Evolutionary conservation across 768 basidiomycete species (phyloP).

Genomic region (Inosperma sp.): DNA sequence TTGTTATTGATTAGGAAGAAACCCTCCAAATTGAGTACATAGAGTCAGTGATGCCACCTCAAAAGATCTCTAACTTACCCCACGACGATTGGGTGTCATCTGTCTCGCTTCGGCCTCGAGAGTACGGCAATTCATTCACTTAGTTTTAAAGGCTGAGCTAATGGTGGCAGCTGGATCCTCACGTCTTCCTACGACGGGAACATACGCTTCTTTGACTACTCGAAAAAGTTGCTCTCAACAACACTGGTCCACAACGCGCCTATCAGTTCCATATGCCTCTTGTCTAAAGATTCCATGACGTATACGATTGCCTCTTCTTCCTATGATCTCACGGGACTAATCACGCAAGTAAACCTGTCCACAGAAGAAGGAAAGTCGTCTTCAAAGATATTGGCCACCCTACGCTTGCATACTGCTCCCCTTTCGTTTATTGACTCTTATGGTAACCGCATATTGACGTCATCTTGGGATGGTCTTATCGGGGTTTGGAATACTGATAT

Average conservation of each 20-base stretch:
- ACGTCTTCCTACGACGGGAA: conserved; percentile 80
- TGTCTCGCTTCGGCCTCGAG: conserved; percentile 55
- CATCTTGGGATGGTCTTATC: conserved; percentile 84
- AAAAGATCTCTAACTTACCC: conserved; percentile 71
- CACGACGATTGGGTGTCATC: conserved; percentile 95
- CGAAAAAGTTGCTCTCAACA: conserved; percentile 51
- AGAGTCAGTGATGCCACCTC: conserved; percentile 82
- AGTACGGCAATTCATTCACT: conserved; percentile 33
- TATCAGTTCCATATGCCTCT: conserved; percentile 57
- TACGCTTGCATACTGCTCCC: conserved; percentile 80
- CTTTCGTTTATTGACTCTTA: conserved; percentile 67
- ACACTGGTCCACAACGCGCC: conserved; percentile 57
- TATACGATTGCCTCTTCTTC: conserved; percentile 62
- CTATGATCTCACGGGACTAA: conserved; percentile 70
- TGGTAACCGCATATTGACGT: conserved; percentile 62
- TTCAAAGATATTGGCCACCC: conserved; percentile 53
- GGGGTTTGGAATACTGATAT: conserved; percentile 73
- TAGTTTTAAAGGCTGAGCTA: conserved; percentile 6
- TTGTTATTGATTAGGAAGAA: conserved; percentile 56
- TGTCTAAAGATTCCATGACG: conserved; percentile 37
- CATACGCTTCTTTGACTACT: conserved; percentile 69
- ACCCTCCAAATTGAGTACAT: conserved; percentile 92
- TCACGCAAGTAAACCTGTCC: conserved; percentile 41
- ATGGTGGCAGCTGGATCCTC: conserved; percentile 54
- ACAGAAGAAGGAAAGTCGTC: conserved; percentile 11